Evolutionary conservation across 768 basidiomycete species (phyloP).

Genomic region (Plicaturopsis crispa): DNA sequence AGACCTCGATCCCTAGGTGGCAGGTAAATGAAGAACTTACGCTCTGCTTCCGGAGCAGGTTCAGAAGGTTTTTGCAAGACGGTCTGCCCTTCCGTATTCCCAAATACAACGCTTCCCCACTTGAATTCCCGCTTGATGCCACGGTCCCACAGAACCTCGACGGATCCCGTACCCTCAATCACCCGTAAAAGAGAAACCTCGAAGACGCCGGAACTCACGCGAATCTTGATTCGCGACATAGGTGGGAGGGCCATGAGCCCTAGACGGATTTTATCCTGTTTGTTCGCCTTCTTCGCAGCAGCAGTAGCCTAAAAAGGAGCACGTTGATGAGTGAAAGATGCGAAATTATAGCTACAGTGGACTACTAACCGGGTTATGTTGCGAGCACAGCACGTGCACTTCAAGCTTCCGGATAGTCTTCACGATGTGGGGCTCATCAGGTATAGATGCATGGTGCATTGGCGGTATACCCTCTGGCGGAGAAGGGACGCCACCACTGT

Average conservation of each 20-base stretch:
- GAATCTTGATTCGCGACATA: conserved; percentile 77
- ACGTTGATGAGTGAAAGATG: conserved; percentile 1
- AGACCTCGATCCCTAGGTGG: conserved; percentile 4
- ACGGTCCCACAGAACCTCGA: conserved; percentile 79
- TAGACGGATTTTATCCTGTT: conserved; percentile 63
- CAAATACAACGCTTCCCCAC: conserved; percentile 76
- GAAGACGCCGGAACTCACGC: conserved; percentile 77
- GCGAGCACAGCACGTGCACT: conserved; percentile 72
- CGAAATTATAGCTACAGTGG: neutral
- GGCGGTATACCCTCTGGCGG: too few species aligned
- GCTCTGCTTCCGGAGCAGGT: conserved; percentile 32
- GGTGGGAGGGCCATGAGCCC: conserved; percentile 64
- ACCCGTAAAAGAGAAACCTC: conserved; percentile 76
- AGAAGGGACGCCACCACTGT: conserved; percentile 2
- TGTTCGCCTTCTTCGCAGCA: conserved; percentile 67
- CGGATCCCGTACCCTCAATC: conserved; percentile 57
- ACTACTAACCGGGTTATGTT: conserved; percentile 82
- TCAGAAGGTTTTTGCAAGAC: conserved; percentile 70
- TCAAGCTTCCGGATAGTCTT: conserved; percentile 70
- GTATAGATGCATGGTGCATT: too few species aligned
- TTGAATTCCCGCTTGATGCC: conserved; percentile 72
- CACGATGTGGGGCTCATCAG: conserved; percentile 30
- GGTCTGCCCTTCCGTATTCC: conserved; percentile 55
- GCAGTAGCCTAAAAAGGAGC: conserved; percentile 48
- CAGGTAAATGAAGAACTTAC: conserved; percentile 27